Base-by-base conservation (phyloP, 1,139 yeast genomes). In the Nakaseomyces nivariensis region DNA sequence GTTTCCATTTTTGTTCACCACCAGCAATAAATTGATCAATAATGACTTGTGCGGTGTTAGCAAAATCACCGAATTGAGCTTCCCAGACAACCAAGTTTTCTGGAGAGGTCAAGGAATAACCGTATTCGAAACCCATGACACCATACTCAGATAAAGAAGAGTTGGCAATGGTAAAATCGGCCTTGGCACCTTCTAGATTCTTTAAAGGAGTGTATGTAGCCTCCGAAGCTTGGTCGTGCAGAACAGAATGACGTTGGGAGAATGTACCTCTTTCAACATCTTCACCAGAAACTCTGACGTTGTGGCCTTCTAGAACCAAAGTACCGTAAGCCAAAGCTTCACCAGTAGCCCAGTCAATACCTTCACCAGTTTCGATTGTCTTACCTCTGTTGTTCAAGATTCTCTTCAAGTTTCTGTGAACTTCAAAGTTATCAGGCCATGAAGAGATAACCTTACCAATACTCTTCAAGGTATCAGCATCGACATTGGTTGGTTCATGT, bases 261-360 rank as follows among this genome's bases (percentile, higher is more conserved):
- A 92, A 92, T 46, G 99, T 92, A 78, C 99, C 99, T 82, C 99
- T 89, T 78, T 94, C 98, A 58, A 92, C 98, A 79, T 92, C 99
- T 76, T 92, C 97, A 69, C 99, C 99, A 48, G 97, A 87, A 51
- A 92, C 85, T 77, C 99, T 88, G 53, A 92, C 95, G 64, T 92
- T 96, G 73, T 85, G 86, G 56, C 98, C 98, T 73, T 92, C 99
- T 64, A 83, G 72, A 51, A 85, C 84, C 63, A 92, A 78, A 49
- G 97, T 81, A 67, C 97, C 99, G 66, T 83, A 90, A 40, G 98
- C 98, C 64, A 92, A 81, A 45, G 97, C 97, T 75, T 92, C 99
- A 79, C 96, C 99, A 54, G 99, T 92, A 45, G 98, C 85, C 97
- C 97, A 92, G 72, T 94, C 99, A 59, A 92, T 89, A 64, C 94